These are phyloP conservation scores for Mollisia scopiformis DNA, from an alignment of 2,329 filamentous ascomycete species.

Conservation along the genomic window DNA sequence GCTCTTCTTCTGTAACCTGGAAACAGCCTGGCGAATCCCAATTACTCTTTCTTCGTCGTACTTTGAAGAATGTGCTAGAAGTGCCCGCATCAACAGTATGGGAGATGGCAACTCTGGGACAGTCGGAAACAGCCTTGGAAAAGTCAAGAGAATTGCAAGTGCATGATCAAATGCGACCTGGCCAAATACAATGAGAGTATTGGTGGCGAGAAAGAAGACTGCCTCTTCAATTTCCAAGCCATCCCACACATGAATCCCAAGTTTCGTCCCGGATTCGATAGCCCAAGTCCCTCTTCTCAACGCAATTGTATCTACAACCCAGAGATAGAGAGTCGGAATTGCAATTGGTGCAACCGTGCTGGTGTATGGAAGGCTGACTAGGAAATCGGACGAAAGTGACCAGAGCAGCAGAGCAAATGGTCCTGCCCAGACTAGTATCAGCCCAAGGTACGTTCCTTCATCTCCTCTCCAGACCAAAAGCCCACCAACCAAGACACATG, in stretches of 20 bases:
- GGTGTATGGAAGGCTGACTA: slow-evolving; percentile 59
- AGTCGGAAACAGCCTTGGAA: slow-evolving; percentile 58
- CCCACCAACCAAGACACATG: slow-evolving; percentile 47
- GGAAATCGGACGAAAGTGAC: slow-evolving; percentile 65
- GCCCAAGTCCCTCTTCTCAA: slow-evolving; percentile 72
- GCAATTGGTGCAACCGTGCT: slow-evolving; percentile 63
- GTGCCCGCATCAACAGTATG: slow-evolving; percentile 52
- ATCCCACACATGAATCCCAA: slow-evolving; percentile 64
- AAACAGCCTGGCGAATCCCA: slow-evolving; percentile 62
- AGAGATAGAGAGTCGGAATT: slow-evolving; percentile 70
- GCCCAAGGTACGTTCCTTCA: slow-evolving; percentile 65
- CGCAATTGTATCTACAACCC: slow-evolving; percentile 72
- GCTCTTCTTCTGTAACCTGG: slow-evolving; percentile 64
- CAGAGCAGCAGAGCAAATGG: slow-evolving; percentile 68
- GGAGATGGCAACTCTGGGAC: slow-evolving; percentile 53
- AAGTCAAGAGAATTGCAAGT: slow-evolving; percentile 65
- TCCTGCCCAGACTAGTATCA: slow-evolving; percentile 71
- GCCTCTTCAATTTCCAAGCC: slow-evolving; percentile 75
- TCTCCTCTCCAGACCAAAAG: slow-evolving; percentile 48
- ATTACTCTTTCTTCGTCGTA: slow-evolving; percentile 62
- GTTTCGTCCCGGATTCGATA: slow-evolving; percentile 69
- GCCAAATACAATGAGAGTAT: slow-evolving; percentile 70
- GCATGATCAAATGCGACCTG: slow-evolving; percentile 71
- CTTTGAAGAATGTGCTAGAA: slow-evolving; percentile 46
- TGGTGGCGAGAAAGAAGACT: slow-evolving; percentile 73